Conservation (phyloP, 169 alveolate genomes). For the Fabrea salina region DNA sequence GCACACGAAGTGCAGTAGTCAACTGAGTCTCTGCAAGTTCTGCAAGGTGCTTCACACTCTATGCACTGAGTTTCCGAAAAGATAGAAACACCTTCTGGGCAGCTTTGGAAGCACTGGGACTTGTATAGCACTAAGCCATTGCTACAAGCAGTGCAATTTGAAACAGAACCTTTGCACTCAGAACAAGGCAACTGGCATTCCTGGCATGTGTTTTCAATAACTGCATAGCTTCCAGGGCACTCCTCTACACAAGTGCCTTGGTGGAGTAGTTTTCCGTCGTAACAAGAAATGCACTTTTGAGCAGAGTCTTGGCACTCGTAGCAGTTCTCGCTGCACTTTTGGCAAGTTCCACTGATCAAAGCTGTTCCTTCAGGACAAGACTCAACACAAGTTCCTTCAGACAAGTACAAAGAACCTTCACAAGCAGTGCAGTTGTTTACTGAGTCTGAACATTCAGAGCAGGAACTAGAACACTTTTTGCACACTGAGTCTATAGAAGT, state of each 20-base stretch:
- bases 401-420: not conserved
- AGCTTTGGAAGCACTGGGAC: not conserved
- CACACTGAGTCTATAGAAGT: not conserved
- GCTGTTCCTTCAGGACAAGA: constrained; percentile 29
- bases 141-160: not conserved
- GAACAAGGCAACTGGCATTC: not conserved
- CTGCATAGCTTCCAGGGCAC: not conserved
- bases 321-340: not conserved
- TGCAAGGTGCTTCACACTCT: not conserved
- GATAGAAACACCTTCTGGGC: not conserved
- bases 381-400: not conserved
- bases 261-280: not conserved
- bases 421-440: not conserved
- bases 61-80: not conserved
- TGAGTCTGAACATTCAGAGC: not conserved
- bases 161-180: not conserved
- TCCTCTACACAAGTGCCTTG: not conserved
- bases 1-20: not conserved
- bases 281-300: not conserved
- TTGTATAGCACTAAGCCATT: not conserved
- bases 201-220: not conserved
- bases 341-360: too few relatives aligned
- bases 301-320: not conserved
- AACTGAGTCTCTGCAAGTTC: not conserved
- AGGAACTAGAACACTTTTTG: not conserved